phyloP scores from a whole-genome alignment of 768 basidiomycete species.

The Daedaleopsis nitida region DNA sequence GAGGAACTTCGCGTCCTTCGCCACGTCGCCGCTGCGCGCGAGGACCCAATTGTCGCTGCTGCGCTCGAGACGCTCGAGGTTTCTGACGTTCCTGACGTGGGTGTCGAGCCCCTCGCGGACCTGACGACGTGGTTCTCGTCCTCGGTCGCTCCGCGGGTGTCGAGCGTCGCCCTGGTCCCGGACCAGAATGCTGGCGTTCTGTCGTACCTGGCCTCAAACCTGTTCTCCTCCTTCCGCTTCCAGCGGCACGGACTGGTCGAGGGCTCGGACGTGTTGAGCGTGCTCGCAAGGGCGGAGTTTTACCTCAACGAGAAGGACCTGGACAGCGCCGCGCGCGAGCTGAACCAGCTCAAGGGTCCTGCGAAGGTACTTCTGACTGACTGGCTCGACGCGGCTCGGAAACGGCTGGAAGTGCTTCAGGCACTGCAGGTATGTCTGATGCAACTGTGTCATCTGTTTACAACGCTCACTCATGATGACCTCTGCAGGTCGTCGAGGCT shows the following conservation, averaged over 20 bases:
- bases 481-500: conserved; percentile 69
- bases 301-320: conserved; percentile 91
- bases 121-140: conserved; percentile 90
- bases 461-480: background rate
- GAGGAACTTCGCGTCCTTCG: conserved; percentile 85
- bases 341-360: conserved; percentile 87
- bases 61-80: conserved; percentile 69
- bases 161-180: conserved; percentile 90
- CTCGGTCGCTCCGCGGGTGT: conserved; percentile 80
- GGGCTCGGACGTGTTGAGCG: conserved; percentile 84
- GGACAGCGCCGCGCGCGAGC: conserved; percentile 84
- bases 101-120: conserved; percentile 86
- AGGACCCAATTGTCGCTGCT: conserved; percentile 67
- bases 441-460: background rate
- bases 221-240: conserved; percentile 77
- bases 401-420: conserved; percentile 88
- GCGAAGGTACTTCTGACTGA: conserved; percentile 75
- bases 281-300: conserved; percentile 86
- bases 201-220: conserved; percentile 81
- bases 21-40: conserved; percentile 67
- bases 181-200: conserved; percentile 87
- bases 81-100: conserved; percentile 75
- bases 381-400: conserved; percentile 90
- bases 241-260: conserved; percentile 75
- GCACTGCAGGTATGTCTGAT: conserved; percentile 71